A percentile compares a stretch with the other conserved stretches of the same genome.
These are phyloP conservation scores for Cadophora luteo-olivacea DNA, from an alignment of 2,329 filamentous ascomycete species.

Conservation along the genomic window DNA sequence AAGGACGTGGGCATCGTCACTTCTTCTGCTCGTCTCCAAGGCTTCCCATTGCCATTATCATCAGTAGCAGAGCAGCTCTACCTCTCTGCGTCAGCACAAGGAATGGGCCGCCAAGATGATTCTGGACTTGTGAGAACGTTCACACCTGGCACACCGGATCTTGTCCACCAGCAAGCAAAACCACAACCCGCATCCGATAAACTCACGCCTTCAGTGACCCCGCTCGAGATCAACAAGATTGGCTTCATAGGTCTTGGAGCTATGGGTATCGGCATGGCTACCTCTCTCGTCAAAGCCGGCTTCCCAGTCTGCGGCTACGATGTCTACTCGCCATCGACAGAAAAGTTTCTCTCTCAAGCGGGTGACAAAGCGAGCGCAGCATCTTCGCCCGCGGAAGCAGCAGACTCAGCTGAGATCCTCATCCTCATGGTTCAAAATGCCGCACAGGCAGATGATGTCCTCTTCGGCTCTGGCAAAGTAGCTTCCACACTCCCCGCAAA, in stretches of 20 bases:
- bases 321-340: slow-evolving; percentile 69
- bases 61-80: slow-evolving; percentile 46
- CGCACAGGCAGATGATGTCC: slow-evolving; percentile 68
- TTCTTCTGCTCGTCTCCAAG: slow-evolving; percentile 39
- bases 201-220: slow-evolving; percentile 24
- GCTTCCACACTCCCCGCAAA: slow-evolving; percentile 58
- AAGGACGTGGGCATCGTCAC: slow-evolving; percentile 47
- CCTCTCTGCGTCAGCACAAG: slow-evolving; percentile 25
- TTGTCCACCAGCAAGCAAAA: slow-evolving; percentile 19
- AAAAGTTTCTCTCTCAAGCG: slow-evolving; percentile 63
- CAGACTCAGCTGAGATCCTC: slow-evolving; percentile 63
- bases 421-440: slow-evolving; percentile 79
- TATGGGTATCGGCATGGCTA: slow-evolving; percentile 84
- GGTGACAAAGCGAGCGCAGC: slow-evolving; percentile 61
- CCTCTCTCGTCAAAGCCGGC: slow-evolving; percentile 70
- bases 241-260: slow-evolving; percentile 66
- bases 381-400: slow-evolving; percentile 65
- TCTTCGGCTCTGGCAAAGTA: slow-evolving; percentile 64
- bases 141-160: slow-evolving; percentile 1
- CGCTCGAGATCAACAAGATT: slow-evolving; percentile 34
- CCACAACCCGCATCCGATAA: slow-evolving; percentile 5
- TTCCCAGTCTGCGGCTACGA: slow-evolving; percentile 75
- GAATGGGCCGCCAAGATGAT: slow-evolving; percentile 36
- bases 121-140: slow-evolving; percentile 31
- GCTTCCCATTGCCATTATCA: slow-evolving; percentile 47